Evolutionary conservation across 768 basidiomycete genomes (phyloP).

Genomic region (Arthromyces matolae): DNA sequence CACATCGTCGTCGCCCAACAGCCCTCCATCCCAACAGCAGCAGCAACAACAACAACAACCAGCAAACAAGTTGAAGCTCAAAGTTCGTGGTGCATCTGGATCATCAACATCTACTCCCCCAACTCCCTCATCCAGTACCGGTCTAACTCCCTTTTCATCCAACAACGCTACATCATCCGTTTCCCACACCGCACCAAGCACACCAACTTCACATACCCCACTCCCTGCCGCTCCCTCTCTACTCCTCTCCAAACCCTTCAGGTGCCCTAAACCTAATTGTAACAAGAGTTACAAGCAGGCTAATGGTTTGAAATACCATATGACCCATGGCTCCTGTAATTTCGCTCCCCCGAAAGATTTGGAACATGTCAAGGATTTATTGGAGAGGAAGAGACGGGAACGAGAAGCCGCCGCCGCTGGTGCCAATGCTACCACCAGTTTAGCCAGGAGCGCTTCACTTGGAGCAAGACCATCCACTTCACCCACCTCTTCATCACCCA

Average conservation of each 20-base stretch:
- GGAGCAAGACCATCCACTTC: slow-evolving; percentile 4
- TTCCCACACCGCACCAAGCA: slow-evolving; percentile 3
- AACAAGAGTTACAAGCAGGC: slow-evolving; percentile 97
- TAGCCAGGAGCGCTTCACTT: slow-evolving; percentile 12
- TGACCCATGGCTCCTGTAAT: slow-evolving; percentile 90
- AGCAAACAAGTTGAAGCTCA: slow-evolving; percentile 20
- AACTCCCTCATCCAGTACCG: slow-evolving; percentile 18
- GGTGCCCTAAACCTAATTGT: slow-evolving; percentile 92
- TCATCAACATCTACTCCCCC: slow-evolving; percentile 18
- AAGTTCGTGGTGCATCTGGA: slow-evolving; percentile 13
- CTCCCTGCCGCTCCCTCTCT: slow-evolving; percentile 46
- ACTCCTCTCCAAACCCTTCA: slow-evolving; percentile 82
- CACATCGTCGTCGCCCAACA: slow-evolving; percentile 1
- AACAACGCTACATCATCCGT: neutral
- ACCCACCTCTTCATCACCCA: neutral
- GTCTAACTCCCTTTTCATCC: slow-evolving; percentile 12
- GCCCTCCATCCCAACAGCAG: slow-evolving; percentile 13
- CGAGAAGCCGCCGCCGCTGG: slow-evolving; percentile 23
- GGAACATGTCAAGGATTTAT: slow-evolving; percentile 69
- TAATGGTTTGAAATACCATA: slow-evolving; percentile 92
- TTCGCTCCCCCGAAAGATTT: slow-evolving; percentile 87
- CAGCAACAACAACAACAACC: too few species aligned
- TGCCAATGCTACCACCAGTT: neutral
- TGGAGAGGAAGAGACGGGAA: slow-evolving; percentile 53
- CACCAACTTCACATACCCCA: slow-evolving; percentile 17